Evolutionary conservation across 805 yeast species (phyloP).

Genomic region (Metschnikowia vanudenii): DNA sequence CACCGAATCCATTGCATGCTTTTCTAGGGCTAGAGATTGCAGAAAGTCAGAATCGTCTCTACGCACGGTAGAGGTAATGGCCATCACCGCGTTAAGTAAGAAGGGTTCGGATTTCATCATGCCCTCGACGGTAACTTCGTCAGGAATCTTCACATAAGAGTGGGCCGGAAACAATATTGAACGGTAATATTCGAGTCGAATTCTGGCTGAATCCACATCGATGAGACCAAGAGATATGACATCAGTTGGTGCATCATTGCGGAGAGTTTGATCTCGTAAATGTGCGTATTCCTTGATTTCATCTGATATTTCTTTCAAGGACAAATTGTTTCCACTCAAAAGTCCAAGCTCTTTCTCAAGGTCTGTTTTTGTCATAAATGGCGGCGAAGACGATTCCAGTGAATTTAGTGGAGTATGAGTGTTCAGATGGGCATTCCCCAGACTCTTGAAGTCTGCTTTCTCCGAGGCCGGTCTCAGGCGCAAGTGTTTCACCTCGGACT

Average conservation of each 20-base stretch:
- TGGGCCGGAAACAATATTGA: slow-evolving; percentile 44
- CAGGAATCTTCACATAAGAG: slow-evolving; percentile 59
- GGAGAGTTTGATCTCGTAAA: slow-evolving; percentile 35
- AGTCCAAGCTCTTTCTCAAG: slow-evolving; percentile 42
- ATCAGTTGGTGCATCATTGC: slow-evolving; percentile 36
- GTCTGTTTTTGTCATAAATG: slow-evolving; percentile 33
- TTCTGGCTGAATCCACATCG: slow-evolving; percentile 56
- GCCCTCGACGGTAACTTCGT: slow-evolving; percentile 41
- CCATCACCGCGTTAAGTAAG: slow-evolving; percentile 62
- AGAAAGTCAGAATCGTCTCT: slow-evolving; percentile 34
- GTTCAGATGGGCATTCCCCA: neutral
- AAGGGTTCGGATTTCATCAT: slow-evolving; percentile 56
- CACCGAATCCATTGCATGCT: slow-evolving; percentile 49
- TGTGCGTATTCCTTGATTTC: slow-evolving; percentile 47
- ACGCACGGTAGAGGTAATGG: slow-evolving; percentile 52
- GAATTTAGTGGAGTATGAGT: slow-evolving; percentile 1
- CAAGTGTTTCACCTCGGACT: slow-evolving; percentile 16
- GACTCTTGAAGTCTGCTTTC: slow-evolving; percentile 1
- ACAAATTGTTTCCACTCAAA: slow-evolving; percentile 31
- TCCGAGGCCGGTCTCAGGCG: slow-evolving; percentile 10
- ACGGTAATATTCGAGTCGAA: slow-evolving; percentile 51
- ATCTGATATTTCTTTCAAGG: slow-evolving; percentile 45
- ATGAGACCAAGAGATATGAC: slow-evolving; percentile 58
- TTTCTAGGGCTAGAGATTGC: slow-evolving; percentile 48
- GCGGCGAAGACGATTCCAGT: slow-evolving; percentile 20